These are phyloP conservation scores for Starmerella bombi DNA, from an alignment of 805 yeast species.

Conservation along the genomic window DNA sequence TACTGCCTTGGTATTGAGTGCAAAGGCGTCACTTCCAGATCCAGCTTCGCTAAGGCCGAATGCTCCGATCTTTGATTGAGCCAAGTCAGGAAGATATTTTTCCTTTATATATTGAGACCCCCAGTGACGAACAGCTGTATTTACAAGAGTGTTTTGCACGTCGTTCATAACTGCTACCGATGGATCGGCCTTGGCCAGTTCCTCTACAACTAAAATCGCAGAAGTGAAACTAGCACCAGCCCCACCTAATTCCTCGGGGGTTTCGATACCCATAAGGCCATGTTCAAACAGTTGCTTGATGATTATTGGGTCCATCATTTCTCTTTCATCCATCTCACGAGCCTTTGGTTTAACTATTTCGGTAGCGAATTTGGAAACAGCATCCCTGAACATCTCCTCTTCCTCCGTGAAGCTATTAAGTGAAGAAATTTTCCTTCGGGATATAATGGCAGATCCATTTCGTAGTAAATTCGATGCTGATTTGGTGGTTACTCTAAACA, in stretches of 20 bases:
- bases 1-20: constrained; percentile 30
- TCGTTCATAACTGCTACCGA: constrained; percentile 33
- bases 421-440: constrained; percentile 13
- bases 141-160: constrained; percentile 35
- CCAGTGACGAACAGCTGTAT: constrained; percentile 31
- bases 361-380: constrained; percentile 30
- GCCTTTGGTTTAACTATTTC: constrained; percentile 31
- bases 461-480: no score
- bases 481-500: neutral
- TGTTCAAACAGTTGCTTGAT: constrained; percentile 25
- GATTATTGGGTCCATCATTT: constrained; percentile 20
- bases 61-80: constrained; percentile 29
- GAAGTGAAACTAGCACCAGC: constrained; percentile 35
- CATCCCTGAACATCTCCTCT: constrained; percentile 32
- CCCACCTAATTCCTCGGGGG: constrained; percentile 36
- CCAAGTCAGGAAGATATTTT: constrained; percentile 31
- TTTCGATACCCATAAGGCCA: constrained; percentile 36
- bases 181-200: constrained; percentile 34
- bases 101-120: constrained; percentile 30
- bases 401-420: constrained; percentile 31
- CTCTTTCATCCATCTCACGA: constrained; percentile 28
- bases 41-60: constrained; percentile 32
- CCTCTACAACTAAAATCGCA: constrained; percentile 35
- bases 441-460: no score
- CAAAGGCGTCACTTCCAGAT: constrained; percentile 35